Percentiles rank a stretch among this genome's conserved stretches.
phyloP scores from a whole-genome alignment of 495 filamentous ascomycete genomes.

The Aspergillus nanangensis region DNA sequence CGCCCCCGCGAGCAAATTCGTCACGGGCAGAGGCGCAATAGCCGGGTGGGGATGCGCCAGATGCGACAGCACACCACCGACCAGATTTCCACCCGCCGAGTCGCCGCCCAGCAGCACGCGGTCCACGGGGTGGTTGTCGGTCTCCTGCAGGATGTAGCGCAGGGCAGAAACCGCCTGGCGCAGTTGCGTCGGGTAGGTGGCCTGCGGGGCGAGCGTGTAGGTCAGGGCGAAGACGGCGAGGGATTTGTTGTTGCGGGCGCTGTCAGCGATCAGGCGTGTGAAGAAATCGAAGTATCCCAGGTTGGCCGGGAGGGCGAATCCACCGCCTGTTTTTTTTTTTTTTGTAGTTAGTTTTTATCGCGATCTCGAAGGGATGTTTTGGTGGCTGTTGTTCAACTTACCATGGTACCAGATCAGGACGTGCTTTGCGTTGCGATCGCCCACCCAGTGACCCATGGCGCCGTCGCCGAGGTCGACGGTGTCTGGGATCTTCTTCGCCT shows the following conservation, averaged over 20 bases:
- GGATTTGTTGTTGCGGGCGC: conserved; percentile 30
- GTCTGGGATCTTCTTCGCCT: conserved; percentile 35
- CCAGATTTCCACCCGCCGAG: conserved; percentile 62
- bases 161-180: conserved; percentile 50
- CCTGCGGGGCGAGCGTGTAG: conserved; percentile 56
- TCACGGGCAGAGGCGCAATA: conserved; percentile 27
- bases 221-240: conserved; percentile 49
- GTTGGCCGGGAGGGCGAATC: conserved; percentile 49
- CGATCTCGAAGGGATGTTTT: too few species aligned
- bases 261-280: conserved; percentile 34
- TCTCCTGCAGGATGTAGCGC: conserved; percentile 44
- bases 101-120: conserved; percentile 57
- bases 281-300: conserved; percentile 51
- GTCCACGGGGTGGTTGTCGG: conserved; percentile 32
- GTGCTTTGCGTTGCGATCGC: conserved; percentile 46
- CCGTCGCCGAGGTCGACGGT: conserved; percentile 48
- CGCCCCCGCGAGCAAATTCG: conserved; percentile 36
- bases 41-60: conserved; percentile 55
- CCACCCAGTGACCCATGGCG: conserved; percentile 57
- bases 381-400: too few species aligned
- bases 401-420: conserved; percentile 59
- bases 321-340: too few species aligned
- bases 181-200: conserved; percentile 56
- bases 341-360: too few species aligned
- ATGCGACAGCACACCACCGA: conserved; percentile 54